Evolutionary conservation across 805 yeast species (phyloP), one percentile per base, ranked within the genome.

Genomic region (Tetrapisispora fleetii): DNA sequence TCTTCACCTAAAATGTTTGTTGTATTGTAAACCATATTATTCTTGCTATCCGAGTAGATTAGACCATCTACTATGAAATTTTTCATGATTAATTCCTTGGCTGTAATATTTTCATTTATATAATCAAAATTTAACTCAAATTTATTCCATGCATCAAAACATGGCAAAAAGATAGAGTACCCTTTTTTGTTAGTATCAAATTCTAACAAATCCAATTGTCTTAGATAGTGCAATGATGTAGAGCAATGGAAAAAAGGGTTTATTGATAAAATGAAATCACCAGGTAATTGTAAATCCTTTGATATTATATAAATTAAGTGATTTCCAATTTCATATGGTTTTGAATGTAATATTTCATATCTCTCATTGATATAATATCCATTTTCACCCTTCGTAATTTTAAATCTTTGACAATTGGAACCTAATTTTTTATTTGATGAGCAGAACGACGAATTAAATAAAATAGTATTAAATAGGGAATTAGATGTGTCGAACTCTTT

Each of bases 111-210:
- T 2, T 63, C 48, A 49, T 78, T 72, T 21, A 90, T 63, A 60
- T 81, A 83, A 40, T 77, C 77, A 44, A 78, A 67, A 4, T 80
- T 74, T 28, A 90, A 67, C 3, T 80, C 85, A 19, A 80, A 70
- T 3, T 67, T 62, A 21, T 74, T 73, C 95, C 96, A 89, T 0
- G 90, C 76, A 39, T 72, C 69, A 30, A 84, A 80, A 49, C 89
- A 81, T 0, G 98, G 98, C 28, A 90, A 67, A 47, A 90, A 77
- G 0, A 83, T 66, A 0, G 96, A 79, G 67, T 88, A 87, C 0
- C 95, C 95, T 19, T 68, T 58, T 19, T 68, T 64, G 50, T 81
- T 83, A 4, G 72, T 73, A 13, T 73, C 67, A 39, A 83, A 69
- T 49, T 76, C 75, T 21, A 79, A 65, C 32, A 86, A 62, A 9